Base-by-base conservation (phyloP, 208 protist species). In the Trypanosoma cruzi region DNA sequence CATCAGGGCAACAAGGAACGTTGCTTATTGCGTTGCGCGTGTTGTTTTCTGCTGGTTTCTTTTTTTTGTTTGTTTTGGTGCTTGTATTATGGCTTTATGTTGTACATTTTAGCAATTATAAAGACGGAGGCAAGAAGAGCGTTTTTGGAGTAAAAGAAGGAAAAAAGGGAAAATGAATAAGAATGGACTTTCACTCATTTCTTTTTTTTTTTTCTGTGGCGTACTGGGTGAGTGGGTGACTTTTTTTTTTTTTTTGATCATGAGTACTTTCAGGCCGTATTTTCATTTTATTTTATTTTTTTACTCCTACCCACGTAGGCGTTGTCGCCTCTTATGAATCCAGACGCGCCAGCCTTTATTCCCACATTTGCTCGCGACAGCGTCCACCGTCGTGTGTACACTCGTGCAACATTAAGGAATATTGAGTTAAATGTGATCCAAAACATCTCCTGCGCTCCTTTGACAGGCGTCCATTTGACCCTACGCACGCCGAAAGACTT, bases 311-410 rank as follows among this genome's bases (percentile, higher is more conserved):
- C 53, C 8, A 54, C 37, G 7, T 61, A 61, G 61, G 61, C 68
- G 59, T 20, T 7, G 36, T 22, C 34, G 20, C 42, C 8, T 8
- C 18, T 52, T 42, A 75, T 75, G 70, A 68, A 75, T 60, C 70
- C 70, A 32, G 62, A 75, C 31, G 70, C 70, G 52, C 29, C 37
- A 48, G 54, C 61, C 29, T 75, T 75, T 36, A 54, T 75, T 36
- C 70, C 70, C 5, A 64, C 70, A n/a, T 75, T 75, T 68, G 52
- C 54, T 20, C 62, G 53, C 28, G 16, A 24, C 24, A 16, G 42
- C 31, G 29, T 16, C 28, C 14, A 6, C 18, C 42, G 52, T 28
- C 68, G n/a, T 3, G 26, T 62, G 24, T 75, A 75, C 62, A 75
- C 54, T 48, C 70, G 70, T 34, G 54, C 52, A 11, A 48, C 34